Evolutionary conservation across 441 rosid species (phyloP).

Genomic region (Jatropha podagrica): DNA sequence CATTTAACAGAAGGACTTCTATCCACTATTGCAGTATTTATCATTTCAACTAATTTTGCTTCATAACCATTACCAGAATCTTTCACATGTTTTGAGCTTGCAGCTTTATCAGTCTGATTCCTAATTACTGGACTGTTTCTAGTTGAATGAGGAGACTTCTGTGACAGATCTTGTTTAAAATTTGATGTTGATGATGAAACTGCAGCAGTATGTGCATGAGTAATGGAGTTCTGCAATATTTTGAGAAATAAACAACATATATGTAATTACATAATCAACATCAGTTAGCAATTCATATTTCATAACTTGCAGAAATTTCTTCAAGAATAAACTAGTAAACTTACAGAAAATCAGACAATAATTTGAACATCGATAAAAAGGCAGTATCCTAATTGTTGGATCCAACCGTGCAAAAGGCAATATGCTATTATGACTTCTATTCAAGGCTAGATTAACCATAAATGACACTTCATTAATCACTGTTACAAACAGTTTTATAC

Average conservation of each 20-base stretch:
- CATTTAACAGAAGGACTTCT: slow-evolving; percentile 91
- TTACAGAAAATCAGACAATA: background rate
- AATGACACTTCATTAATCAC: background rate
- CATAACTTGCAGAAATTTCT: slow-evolving; percentile 7
- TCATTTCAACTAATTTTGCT: slow-evolving; percentile 78
- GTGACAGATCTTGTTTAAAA: slow-evolving; percentile 36
- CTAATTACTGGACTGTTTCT: slow-evolving; percentile 31
- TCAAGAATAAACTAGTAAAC: background rate
- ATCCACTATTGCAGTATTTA: slow-evolving; percentile 83
- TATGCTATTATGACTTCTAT: background rate
- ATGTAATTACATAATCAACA: slow-evolving; percentile 15
- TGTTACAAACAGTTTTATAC: background rate
- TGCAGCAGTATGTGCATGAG: slow-evolving; percentile 49
- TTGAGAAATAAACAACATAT: slow-evolving; percentile 16
- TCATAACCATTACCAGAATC: slow-evolving; percentile 64
- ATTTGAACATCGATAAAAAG: background rate
- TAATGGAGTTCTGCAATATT: slow-evolving; percentile 52
- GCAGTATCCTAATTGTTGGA: background rate
- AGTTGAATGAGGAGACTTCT: slow-evolving; percentile 37
- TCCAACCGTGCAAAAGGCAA: background rate
- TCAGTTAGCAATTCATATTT: background rate
- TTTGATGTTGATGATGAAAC: slow-evolving; percentile 47
- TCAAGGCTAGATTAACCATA: background rate
- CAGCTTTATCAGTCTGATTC: slow-evolving; percentile 42
- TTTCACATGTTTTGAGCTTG: slow-evolving; percentile 46